Evolutionary conservation across 257 asterid genomes (phyloP).

Genomic region (Nicotiana otophora): DNA sequence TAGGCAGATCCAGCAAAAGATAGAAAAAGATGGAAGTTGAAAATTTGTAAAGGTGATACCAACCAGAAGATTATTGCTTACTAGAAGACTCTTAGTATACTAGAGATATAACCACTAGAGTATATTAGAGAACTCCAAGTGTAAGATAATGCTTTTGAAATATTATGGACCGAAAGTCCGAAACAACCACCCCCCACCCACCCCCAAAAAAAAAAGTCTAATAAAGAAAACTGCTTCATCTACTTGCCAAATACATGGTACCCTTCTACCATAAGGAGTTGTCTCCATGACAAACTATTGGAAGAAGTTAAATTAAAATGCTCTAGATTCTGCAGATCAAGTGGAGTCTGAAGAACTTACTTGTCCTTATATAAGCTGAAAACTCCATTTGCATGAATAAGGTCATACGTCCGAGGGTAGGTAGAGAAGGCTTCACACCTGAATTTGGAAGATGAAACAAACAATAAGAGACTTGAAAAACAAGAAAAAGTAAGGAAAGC

Average conservation of each 20-base stretch:
- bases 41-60: too few relatives aligned
- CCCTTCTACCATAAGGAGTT: neutral
- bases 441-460: neutral
- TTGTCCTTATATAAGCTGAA: slow-evolving; percentile 38
- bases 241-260: neutral
- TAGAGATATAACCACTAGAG: too few relatives aligned
- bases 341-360: slow-evolving; percentile 19
- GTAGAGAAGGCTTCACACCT: slow-evolving; percentile 49
- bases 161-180: too few relatives aligned
- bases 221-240: neutral
- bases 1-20: too few relatives aligned
- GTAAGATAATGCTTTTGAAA: too few relatives aligned
- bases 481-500: neutral
- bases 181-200: too few relatives aligned
- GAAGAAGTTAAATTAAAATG: neutral
- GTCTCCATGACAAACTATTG: neutral
- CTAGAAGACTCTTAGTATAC: too few relatives aligned
- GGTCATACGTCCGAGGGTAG: slow-evolving; percentile 41
- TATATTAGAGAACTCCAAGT: too few relatives aligned
- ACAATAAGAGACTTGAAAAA: neutral
- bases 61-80: too few relatives aligned
- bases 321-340: neutral
- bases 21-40: too few relatives aligned
- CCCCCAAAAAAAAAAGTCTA: neutral
- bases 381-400: slow-evolving; percentile 36